Evolutionary conservation across 805 yeast genomes (phyloP).

Genomic region (Wickerhamia fluorescens): DNA sequence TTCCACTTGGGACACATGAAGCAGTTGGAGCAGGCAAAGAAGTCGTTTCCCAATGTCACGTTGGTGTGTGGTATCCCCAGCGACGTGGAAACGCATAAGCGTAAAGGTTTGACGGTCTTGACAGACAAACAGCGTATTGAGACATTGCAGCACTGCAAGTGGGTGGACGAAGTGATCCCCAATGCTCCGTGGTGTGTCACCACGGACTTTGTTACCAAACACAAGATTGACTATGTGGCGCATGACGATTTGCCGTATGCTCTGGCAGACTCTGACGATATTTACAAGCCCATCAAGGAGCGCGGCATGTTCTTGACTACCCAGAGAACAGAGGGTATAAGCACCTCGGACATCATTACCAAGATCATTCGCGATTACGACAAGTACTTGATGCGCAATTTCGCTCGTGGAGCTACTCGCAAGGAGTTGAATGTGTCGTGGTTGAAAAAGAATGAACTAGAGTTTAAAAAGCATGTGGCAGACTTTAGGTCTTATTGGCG

Average conservation of each 20-base stretch:
- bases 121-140: conserved; percentile 85
- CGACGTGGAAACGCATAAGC: conserved; percentile 82
- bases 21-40: conserved; percentile 94
- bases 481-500: conserved; percentile 86
- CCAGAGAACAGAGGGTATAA: conserved; percentile 93
- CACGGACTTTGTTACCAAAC: conserved; percentile 68
- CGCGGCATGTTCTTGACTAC: conserved; percentile 88
- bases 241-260: conserved; percentile 97
- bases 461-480: conserved; percentile 80
- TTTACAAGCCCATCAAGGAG: conserved; percentile 86
- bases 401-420: conserved; percentile 95
- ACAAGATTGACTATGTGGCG: conserved; percentile 90
- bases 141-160: conserved; percentile 84
- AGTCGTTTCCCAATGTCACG: conserved; percentile 76
- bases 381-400: conserved; percentile 92
- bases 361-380: conserved; percentile 94
- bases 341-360: conserved; percentile 93
- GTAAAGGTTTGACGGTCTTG: conserved; percentile 90
- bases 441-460: conserved; percentile 95
- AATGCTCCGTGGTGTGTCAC: conserved; percentile 95
- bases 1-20: conserved; percentile 98
- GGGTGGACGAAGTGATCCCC: conserved; percentile 97
- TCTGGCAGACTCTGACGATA: conserved; percentile 82
- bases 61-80: conserved; percentile 89
- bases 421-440: conserved; percentile 95